Percentiles rank a stretch among this genome's conserved stretches.
These are phyloP conservation scores for Lentinus brumalis DNA, from an alignment of 768 basidiomycete genomes.

Conservation along the genomic window DNA sequence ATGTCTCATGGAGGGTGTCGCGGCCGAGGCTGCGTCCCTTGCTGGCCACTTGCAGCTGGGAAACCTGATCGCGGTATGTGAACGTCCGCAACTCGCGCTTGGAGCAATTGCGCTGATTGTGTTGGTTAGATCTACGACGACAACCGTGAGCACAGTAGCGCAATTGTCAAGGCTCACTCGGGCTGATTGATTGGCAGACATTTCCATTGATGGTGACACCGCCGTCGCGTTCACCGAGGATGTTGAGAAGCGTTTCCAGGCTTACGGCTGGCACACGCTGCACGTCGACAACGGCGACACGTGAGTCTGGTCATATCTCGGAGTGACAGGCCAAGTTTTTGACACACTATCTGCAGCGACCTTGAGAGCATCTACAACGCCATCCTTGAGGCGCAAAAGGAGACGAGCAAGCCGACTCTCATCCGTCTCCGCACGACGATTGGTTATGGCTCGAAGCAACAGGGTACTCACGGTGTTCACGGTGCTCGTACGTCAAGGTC, in stretches of 20 bases:
- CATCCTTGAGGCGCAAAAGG: slow-evolving; percentile 74
- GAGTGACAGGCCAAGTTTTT: slow-evolving; percentile 7
- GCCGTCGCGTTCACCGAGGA: slow-evolving; percentile 93
- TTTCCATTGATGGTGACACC: slow-evolving; percentile 96
- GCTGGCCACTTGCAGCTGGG: slow-evolving; percentile 94
- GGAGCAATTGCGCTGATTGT: slow-evolving; percentile 16
- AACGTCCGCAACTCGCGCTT: slow-evolving; percentile 5
- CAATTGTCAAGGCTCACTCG: neutral
- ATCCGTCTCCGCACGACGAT: slow-evolving; percentile 89
- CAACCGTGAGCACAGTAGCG: slow-evolving; percentile 65
- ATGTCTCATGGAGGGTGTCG: slow-evolving; percentile 95
- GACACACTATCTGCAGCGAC: slow-evolving; percentile 49
- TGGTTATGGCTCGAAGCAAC: slow-evolving; percentile 89
- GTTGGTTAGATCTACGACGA: slow-evolving; percentile 82
- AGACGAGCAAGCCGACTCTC: slow-evolving; percentile 83
- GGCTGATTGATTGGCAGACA: slow-evolving; percentile 54
- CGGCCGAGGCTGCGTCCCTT: slow-evolving; percentile 89
- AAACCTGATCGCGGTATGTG: slow-evolving; percentile 85
- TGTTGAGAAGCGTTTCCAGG: slow-evolving; percentile 81
- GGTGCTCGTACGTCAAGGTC: slow-evolving; percentile 73
- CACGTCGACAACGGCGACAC: slow-evolving; percentile 78
- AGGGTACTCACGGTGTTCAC: slow-evolving; percentile 94
- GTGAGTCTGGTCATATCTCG: slow-evolving; percentile 36
- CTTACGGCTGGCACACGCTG: slow-evolving; percentile 95
- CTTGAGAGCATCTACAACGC: slow-evolving; percentile 75